A percentile compares a stretch with the other conserved stretches of the same genome.
Conservation (phyloP, 441 rosid genomes). For the Arabidopsis hybrid region DNA sequence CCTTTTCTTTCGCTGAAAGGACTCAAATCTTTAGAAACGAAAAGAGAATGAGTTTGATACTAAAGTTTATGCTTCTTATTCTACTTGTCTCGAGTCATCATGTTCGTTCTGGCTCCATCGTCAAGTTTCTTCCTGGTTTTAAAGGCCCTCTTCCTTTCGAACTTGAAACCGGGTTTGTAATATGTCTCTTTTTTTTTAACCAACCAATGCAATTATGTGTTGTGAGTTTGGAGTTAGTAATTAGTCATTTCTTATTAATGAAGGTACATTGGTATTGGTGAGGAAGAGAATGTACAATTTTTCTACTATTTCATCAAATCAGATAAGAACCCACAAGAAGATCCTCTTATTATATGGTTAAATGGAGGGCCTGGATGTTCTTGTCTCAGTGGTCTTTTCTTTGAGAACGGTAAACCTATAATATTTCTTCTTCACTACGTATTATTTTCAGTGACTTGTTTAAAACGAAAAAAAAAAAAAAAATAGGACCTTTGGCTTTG, state of each 20-base stretch:
- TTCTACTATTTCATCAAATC: constrained; percentile 47
- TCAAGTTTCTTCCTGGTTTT: constrained; percentile 52
- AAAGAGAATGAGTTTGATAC: not conserved
- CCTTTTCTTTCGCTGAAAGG: not conserved
- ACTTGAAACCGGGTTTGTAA: constrained; percentile 56
- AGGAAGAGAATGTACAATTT: constrained; percentile 36
- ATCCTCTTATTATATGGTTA: constrained; percentile 75
- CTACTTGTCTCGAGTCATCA: not conserved
- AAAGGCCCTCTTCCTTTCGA: constrained; percentile 55
- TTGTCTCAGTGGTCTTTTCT: constrained; percentile 48
- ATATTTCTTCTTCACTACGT: not conserved
- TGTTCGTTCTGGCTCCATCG: constrained; percentile 32
- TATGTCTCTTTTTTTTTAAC: not conserved
- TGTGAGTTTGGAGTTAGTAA: not conserved
- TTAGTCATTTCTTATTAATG: not conserved
- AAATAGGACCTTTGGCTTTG: constrained; percentile 63
- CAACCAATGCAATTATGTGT: not conserved
- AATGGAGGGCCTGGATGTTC: constrained; percentile 89
- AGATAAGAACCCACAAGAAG: constrained; percentile 46
- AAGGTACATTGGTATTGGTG: constrained; percentile 43
- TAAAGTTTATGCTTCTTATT: not conserved
- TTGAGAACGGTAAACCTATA: constrained; percentile 59
- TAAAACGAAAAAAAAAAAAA: not conserved
- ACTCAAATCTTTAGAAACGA: not conserved
- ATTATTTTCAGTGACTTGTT: not conserved